Evolutionary conservation across 345 rosid genomes (phyloP).

Genomic region (Heritiera littoralis): DNA sequence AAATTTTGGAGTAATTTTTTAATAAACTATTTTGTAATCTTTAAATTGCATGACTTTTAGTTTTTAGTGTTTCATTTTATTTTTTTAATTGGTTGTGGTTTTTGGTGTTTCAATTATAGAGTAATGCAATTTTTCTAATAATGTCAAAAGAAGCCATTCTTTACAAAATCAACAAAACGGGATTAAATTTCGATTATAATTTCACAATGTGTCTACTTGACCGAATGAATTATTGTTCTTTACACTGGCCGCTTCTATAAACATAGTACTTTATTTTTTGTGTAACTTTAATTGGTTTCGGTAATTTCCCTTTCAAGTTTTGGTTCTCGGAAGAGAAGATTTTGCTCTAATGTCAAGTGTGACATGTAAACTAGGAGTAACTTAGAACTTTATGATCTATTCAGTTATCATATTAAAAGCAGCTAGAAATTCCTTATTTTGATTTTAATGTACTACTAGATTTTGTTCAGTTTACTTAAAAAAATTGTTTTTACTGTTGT

Average conservation of each 20-base stretch:
- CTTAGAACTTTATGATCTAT: background rate
- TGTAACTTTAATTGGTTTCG: background rate
- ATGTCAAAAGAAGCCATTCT: background rate
- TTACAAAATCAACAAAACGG: background rate
- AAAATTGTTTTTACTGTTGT: constrained; percentile 8
- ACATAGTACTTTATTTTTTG: background rate
- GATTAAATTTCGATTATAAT: background rate
- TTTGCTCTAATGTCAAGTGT: background rate
- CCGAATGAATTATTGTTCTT: background rate
- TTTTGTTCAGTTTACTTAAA: background rate
- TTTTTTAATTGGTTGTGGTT: background rate
- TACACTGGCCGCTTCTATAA: background rate
- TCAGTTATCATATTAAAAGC: background rate
- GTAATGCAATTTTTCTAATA: background rate
- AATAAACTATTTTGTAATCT: background rate
- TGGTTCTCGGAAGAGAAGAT: background rate
- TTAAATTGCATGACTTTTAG: background rate
- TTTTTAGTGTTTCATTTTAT: background rate
- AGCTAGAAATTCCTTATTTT: background rate
- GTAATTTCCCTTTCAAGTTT: background rate
- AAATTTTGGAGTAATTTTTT: background rate
- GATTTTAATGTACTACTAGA: background rate
- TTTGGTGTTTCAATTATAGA: background rate
- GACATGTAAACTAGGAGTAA: background rate
- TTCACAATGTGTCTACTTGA: background rate